Evolutionary conservation across 1,139 yeast genomes (phyloP), one percentile per base, ranked within the genome.

Genomic region (Cylindricascospora bacillispora): DNA sequence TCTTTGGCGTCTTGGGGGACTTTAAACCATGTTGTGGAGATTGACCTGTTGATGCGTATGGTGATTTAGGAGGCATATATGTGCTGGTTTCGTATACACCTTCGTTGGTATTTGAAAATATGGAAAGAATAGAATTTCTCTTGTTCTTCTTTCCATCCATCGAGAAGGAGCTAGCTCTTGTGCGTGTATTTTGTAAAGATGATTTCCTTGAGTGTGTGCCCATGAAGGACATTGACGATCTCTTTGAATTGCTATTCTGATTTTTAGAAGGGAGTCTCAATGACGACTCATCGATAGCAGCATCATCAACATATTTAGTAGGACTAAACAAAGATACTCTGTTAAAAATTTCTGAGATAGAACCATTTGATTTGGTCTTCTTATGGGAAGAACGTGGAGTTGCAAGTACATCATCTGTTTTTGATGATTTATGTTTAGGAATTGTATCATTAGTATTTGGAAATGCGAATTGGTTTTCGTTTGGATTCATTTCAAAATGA

Each of bases 271-370:
- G n/a, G n/a, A n/a, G n/a, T n/a, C n/a, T n/a, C n/a, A n/a, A n/a
- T n/a, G n/a, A n/a, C n/a, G n/a, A n/a, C n/a, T n/a, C n/a, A n/a
- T n/a, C n/a, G 13, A 23, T 26, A 17, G 19, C 13, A 26, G 22
- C 27, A 13, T 24, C 31, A 7, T n/a, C 11, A 25, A n/a, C 27
- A 15, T 26, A 17, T n/a, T 33, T 32, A 4, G 25, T 33, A 12
- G 47, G 44, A 4, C 54, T 48, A 25, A 49, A 25, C 37, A 41
- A 33, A 5, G 56, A 47, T 11, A 50, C 46, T 30, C 56, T 43
- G 30, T 47, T 47, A 30, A 47, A 49, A 13, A 54, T 31, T 18
- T 52, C 58, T 19, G 49, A 49, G 30, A 51, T 49, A 0, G 55
- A 49, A 2, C 55, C 44, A 14, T 54, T 54, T 5, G 56, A 49